phyloP scores from a whole-genome alignment of 2,329 filamentous ascomycete genomes.

The Fonsecaea monophora region DNA sequence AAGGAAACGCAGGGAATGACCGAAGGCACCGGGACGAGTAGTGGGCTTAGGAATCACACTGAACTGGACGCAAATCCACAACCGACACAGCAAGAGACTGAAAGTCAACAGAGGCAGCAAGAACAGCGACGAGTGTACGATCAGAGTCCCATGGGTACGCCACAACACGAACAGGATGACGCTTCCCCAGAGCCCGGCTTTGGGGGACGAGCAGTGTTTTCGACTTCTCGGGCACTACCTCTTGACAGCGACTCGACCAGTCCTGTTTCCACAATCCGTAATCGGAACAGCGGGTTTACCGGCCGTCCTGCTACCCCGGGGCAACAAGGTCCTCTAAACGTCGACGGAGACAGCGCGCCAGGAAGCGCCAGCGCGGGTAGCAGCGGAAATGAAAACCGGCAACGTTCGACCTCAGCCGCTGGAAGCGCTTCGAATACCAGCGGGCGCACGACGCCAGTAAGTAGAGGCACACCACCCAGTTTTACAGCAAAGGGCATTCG shows the following conservation, averaged over 20 bases:
- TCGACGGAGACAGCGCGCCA: not conserved
- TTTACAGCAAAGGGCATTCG: constrained; percentile 37
- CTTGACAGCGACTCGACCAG: not conserved
- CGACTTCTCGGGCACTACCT: constrained; percentile 2
- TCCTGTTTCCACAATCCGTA: constrained; percentile 7
- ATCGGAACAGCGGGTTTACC: not conserved
- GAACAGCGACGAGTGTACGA: constrained; percentile 9
- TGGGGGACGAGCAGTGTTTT: not conserved
- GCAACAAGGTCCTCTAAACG: not conserved
- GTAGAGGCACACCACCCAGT: constrained; percentile 17
- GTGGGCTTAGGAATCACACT: not conserved
- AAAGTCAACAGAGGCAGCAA: not conserved
- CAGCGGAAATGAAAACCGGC: constrained; percentile 2
- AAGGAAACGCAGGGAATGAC: not conserved
- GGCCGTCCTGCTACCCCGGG: not conserved
- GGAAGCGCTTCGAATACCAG: constrained; percentile 6
- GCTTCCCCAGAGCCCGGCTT: not conserved
- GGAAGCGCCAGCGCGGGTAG: not conserved
- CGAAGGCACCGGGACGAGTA: not conserved
- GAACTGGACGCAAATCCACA: not conserved
- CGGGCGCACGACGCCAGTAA: constrained; percentile 10
- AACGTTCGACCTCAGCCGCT: not conserved
- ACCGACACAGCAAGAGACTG: not conserved
- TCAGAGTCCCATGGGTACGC: constrained; percentile 10
- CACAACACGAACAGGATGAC: not conserved